These are phyloP conservation scores for Spongispora temasekensis DNA, from an alignment of 1,284 basidiomycete species.

Conservation along the genomic window DNA sequence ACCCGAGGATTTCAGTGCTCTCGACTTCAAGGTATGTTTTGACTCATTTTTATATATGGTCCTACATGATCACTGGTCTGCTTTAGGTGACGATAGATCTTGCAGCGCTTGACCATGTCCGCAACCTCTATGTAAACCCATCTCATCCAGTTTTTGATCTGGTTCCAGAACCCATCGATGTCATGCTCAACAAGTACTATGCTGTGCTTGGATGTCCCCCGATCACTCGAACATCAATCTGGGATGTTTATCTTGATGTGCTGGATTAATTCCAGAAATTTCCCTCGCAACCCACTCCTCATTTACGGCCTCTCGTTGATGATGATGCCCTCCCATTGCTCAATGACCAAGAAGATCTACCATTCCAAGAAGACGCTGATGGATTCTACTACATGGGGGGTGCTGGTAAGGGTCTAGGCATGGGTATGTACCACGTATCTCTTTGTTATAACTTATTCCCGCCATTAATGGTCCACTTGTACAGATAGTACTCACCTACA, in stretches of 20 bases:
- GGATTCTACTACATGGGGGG: not conserved
- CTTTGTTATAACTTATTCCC: not conserved
- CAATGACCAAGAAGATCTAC: too few species aligned
- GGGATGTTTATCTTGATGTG: not conserved
- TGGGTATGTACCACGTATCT: not conserved
- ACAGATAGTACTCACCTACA: not conserved
- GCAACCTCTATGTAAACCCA: not conserved
- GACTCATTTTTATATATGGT: too few species aligned
- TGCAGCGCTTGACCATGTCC: too few species aligned
- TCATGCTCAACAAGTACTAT: not conserved
- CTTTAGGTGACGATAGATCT: too few species aligned
- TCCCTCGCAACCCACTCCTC: too few species aligned
- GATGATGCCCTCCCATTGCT: too few species aligned
- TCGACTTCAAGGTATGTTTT: not conserved
- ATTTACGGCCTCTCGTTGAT: too few species aligned
- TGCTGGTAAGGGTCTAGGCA: too few species aligned
- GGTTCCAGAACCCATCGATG: not conserved
- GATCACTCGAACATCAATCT: not conserved
- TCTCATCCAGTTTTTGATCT: not conserved
- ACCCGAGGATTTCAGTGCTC: not conserved
- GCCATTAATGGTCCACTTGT: not conserved
- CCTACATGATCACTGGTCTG: too few species aligned
- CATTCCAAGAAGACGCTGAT: too few species aligned
- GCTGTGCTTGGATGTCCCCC: not conserved
- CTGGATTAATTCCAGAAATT: too few species aligned